Conservation (phyloP, 306 rosid species). For the Corylus americana region DNA sequence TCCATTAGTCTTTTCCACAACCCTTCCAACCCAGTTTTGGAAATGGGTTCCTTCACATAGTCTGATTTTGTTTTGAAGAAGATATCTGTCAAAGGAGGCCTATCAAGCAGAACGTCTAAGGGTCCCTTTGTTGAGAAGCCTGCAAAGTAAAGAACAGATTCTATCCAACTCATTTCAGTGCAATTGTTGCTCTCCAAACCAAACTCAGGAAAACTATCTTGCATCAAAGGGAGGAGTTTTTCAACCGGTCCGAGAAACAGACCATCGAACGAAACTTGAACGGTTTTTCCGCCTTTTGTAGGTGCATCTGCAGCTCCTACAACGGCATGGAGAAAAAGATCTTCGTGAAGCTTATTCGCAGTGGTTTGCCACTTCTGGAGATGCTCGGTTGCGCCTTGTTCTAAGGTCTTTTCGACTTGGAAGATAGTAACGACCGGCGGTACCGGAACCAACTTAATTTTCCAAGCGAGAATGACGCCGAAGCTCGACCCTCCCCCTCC, state of each 20-base stretch:
- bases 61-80: constrained; percentile 4
- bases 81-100: background rate
- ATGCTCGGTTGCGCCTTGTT: background rate
- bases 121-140: background rate
- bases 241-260: constrained; percentile 1
- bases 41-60: constrained; percentile 3
- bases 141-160: constrained; percentile 5
- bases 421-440: background rate
- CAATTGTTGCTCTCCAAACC: background rate
- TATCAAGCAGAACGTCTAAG: background rate
- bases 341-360: background rate
- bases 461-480: constrained; percentile 5
- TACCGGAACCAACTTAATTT: background rate
- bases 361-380: constrained; percentile 3
- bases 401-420: background rate
- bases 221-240: background rate
- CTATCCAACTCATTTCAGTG: constrained; percentile 7
- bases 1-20: background rate
- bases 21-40: constrained; percentile 12
- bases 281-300: background rate
- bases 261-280: background rate
- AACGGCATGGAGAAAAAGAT: constrained; percentile 1
- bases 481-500: constrained; percentile 9
- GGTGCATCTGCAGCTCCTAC: background rate
- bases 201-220: background rate